Evolutionary conservation across 352 stramenopile genomes (phyloP).

Genomic region (Phytophthora fragariaefolia): DNA sequence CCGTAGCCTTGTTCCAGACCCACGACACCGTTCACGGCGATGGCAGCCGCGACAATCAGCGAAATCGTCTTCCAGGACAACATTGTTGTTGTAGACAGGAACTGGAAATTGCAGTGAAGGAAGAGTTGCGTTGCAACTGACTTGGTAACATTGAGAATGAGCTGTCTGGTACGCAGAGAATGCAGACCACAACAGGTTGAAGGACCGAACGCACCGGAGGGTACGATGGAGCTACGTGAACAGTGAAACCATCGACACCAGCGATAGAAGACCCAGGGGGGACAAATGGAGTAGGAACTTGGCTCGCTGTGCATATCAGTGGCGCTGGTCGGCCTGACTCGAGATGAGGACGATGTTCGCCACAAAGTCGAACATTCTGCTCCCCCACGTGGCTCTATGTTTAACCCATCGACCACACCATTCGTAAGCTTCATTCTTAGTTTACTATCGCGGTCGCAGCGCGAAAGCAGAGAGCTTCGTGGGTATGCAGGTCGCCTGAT

Average conservation of each 20-base stretch:
- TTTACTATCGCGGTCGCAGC: neutral
- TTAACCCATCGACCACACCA: constrained; percentile 11
- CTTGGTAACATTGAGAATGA: constrained; percentile 29
- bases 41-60: constrained; percentile 14
- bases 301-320: neutral
- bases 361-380: constrained; percentile 7
- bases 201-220: neutral
- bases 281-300: neutral
- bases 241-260: neutral
- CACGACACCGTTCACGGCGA: constrained; percentile 23
- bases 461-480: neutral
- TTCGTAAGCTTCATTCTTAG: too few relatives aligned
- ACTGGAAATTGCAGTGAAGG: neutral
- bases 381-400: constrained; percentile 7
- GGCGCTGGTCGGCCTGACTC: neutral
- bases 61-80: constrained; percentile 22
- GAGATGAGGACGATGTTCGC: constrained; percentile 10
- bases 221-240: neutral
- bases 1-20: constrained; percentile 26
- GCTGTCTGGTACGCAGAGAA: constrained; percentile 1
- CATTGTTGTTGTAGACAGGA: constrained; percentile 3
- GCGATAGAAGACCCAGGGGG: neutral
- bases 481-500: constrained; percentile 1
- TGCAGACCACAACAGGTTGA: neutral
- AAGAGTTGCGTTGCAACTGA: constrained; percentile 1